Percentiles rank a stretch among this genome's conserved stretches.
Evolutionary conservation across 2,329 filamentous ascomycete species (phyloP).

Genomic region (Fusarium longipes): DNA sequence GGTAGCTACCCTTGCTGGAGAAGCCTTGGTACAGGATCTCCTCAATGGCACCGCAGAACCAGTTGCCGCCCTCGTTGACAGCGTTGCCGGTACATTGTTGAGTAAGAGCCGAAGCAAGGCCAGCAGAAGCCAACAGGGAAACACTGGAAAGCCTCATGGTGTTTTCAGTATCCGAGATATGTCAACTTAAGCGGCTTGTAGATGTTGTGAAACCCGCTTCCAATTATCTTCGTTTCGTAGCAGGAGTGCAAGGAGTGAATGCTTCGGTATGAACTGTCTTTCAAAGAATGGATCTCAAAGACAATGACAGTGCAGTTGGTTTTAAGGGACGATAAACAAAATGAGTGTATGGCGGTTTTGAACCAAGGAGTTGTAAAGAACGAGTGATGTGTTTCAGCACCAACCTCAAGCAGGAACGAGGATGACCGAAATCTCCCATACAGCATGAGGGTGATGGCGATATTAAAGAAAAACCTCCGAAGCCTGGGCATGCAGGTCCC

Average conservation of each 20-base stretch:
- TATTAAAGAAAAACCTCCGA: constrained; percentile 32
- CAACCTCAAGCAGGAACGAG: constrained; percentile 36
- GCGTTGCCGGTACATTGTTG: constrained; percentile 53
- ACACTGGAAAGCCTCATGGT: constrained; percentile 50
- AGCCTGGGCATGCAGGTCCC: constrained; percentile 16
- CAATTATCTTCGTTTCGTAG: neutral
- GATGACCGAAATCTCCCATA: constrained; percentile 7
- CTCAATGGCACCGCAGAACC: constrained; percentile 72
- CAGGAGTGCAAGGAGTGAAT: constrained; percentile 7
- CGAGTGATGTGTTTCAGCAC: constrained; percentile 32
- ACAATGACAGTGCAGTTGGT: constrained; percentile 30
- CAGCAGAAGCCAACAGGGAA: constrained; percentile 45
- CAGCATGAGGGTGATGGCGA: constrained; percentile 14
- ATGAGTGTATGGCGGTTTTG: constrained; percentile 35
- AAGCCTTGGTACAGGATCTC: constrained; percentile 76
- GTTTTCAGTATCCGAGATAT: neutral
- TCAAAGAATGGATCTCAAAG: constrained; percentile 22
- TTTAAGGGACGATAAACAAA: constrained; percentile 36
- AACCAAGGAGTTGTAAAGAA: constrained; percentile 29
- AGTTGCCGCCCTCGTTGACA: constrained; percentile 65
- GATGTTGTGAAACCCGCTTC: constrained; percentile 7
- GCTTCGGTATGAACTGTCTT: constrained; percentile 25
- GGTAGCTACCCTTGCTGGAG: constrained; percentile 70
- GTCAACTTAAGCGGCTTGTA: neutral
- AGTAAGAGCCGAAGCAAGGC: constrained; percentile 48